A percentile compares a stretch with the other conserved stretches of the same genome.
These are phyloP conservation scores for Erysimum cheiri DNA, from an alignment of 441 rosid species.

Conservation along the genomic window DNA sequence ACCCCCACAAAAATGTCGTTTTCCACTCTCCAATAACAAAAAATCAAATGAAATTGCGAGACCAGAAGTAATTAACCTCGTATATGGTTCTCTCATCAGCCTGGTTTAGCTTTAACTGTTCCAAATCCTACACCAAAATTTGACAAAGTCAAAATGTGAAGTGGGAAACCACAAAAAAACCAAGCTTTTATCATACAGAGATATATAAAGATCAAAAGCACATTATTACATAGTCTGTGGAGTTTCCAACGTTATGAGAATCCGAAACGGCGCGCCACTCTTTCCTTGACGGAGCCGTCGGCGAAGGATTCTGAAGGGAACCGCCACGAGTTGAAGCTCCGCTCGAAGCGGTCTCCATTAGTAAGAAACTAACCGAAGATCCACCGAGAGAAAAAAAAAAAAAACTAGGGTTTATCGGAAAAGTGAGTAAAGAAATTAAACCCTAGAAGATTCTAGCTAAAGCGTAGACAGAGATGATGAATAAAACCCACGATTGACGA, in stretches of 20 bases:
- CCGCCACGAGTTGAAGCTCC: constrained; percentile 71
- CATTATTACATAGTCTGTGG: constrained; percentile 62
- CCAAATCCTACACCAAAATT: constrained; percentile 55
- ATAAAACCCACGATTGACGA: constrained; percentile 1
- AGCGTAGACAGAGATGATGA: constrained; percentile 10
- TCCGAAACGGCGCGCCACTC: constrained; percentile 98
- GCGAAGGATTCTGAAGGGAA: constrained; percentile 66
- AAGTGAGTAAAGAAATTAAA: constrained; percentile 12
- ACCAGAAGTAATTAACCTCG: constrained; percentile 59
- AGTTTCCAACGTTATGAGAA: constrained; percentile 62
- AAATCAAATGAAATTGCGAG: constrained; percentile 20
- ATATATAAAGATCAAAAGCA: neutral
- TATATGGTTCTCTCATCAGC: constrained; percentile 82
- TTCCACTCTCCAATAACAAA: constrained; percentile 22
- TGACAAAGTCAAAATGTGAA: neutral
- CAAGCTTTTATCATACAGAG: neutral
- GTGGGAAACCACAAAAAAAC: neutral
- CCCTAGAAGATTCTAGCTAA: constrained; percentile 15
- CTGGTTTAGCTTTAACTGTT: constrained; percentile 64
- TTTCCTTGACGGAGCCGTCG: constrained; percentile 59
- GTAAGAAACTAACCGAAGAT: constrained; percentile 41
- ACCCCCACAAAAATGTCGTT: constrained; percentile 36
- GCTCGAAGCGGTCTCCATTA: constrained; percentile 83
- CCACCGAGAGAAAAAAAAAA: constrained; percentile 31
- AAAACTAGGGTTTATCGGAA: constrained; percentile 43